A percentile compares a stretch with the other conserved stretches of the same genome.
Conservation (phyloP, 2,329 filamentous ascomycete species). For the Ophiostoma sp. region DNA sequence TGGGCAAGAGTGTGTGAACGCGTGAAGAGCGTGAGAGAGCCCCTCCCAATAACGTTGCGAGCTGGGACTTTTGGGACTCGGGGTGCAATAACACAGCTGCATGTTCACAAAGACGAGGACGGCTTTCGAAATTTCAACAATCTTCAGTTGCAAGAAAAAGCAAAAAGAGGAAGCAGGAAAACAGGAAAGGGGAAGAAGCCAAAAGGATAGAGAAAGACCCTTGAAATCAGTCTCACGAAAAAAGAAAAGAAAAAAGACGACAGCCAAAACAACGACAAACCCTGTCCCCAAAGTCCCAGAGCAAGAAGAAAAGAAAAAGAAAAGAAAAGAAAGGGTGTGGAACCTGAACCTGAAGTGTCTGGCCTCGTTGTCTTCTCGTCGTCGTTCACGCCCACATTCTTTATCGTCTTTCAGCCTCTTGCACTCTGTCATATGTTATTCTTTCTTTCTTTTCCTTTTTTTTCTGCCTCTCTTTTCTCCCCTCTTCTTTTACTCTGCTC, state of each 20-base stretch:
- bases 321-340: background rate
- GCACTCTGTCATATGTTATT: background rate
- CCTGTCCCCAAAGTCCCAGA: background rate
- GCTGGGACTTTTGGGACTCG: background rate
- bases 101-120: background rate
- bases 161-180: background rate
- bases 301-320: background rate
- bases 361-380: slow-evolving; percentile 7
- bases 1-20: background rate
- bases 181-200: background rate
- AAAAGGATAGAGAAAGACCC: background rate
- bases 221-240: background rate
- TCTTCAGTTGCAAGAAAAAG: background rate
- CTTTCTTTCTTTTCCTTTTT: background rate
- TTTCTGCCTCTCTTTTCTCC: background rate
- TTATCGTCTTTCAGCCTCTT: background rate
- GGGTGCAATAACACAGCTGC: slow-evolving; percentile 2
- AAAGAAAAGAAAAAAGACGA: slow-evolving; percentile 1
- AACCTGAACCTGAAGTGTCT: background rate
- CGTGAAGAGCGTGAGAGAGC: background rate
- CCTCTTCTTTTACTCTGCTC: background rate
- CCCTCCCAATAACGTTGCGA: slow-evolving; percentile 2
- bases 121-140: background rate
- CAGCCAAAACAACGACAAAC: background rate
- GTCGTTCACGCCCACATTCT: slow-evolving; percentile 5